phyloP scores from a whole-genome alignment of 1,284 basidiomycete species.

The Pseudozyma sp. region DNA sequence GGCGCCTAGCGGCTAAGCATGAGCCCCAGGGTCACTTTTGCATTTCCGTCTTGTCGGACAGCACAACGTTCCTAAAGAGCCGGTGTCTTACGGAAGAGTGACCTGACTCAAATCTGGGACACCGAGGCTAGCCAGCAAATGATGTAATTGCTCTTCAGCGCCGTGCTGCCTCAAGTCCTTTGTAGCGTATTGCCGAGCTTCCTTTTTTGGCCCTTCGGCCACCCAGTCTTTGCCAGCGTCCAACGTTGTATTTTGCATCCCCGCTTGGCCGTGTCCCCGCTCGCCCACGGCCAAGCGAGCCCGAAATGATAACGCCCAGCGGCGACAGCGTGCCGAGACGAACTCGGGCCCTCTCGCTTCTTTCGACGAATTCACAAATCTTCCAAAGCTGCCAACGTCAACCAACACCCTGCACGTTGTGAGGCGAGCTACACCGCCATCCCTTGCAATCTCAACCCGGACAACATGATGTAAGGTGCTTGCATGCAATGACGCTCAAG shows the following conservation, averaged over 20 bases:
- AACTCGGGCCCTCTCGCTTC: background rate
- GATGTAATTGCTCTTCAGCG: constrained; percentile 7
- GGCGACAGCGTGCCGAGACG: background rate
- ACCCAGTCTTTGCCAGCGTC: background rate
- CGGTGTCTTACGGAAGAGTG: no score
- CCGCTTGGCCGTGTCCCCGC: constrained; percentile 9
- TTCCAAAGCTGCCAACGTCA: background rate
- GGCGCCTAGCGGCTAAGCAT: background rate
- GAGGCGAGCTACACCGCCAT: no score
- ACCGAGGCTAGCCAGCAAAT: background rate
- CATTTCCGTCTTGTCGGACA: background rate
- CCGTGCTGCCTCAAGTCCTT: no score
- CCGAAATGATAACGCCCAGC: constrained; percentile 1
- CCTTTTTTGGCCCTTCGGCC: background rate
- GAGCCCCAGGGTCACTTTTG: constrained; percentile 1
- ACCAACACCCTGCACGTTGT: background rate
- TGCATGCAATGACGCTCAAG: no score
- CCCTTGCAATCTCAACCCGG: no score
- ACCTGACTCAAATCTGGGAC: background rate
- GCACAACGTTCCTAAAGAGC: no score
- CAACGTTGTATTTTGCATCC: background rate
- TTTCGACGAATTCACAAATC: background rate
- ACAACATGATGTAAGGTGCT: no score
- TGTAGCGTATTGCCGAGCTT: no score
- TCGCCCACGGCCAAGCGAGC: constrained; percentile 5